phyloP scores from a whole-genome alignment of 2,329 filamentous ascomycete species.

The Pyrenophora seminiperda region DNA sequence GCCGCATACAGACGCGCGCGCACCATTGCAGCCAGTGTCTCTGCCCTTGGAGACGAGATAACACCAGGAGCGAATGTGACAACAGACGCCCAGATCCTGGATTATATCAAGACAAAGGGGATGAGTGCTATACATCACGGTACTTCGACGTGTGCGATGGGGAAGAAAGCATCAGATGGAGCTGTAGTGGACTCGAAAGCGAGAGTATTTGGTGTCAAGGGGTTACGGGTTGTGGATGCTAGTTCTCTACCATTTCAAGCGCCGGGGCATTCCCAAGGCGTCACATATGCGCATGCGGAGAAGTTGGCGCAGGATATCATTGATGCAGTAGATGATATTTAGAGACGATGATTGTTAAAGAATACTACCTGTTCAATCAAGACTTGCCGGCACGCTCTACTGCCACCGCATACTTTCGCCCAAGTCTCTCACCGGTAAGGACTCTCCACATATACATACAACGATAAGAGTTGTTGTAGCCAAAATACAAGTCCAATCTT shows the following conservation, averaged over 20 bases:
- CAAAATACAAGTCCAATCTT: too few relatives aligned
- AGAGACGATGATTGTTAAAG: neutral
- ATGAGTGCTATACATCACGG: constrained; percentile 11
- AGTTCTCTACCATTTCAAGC: constrained; percentile 9
- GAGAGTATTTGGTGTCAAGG: constrained; percentile 10
- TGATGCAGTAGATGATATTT: neutral
- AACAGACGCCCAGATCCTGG: constrained; percentile 7
- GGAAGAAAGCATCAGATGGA: neutral
- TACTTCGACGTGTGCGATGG: constrained; percentile 7
- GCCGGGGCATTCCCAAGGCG: constrained; percentile 9
- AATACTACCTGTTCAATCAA: too few relatives aligned
- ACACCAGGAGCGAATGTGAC: constrained; percentile 9
- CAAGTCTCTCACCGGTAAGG: too few relatives aligned
- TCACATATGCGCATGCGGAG: constrained; percentile 12
- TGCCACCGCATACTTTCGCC: too few relatives aligned
- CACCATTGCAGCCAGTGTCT: constrained; percentile 6
- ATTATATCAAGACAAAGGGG: constrained; percentile 8
- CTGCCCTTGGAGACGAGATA: constrained; percentile 10
- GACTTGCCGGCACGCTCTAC: too few relatives aligned
- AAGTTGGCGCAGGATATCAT: constrained; percentile 10
- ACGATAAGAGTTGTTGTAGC: too few relatives aligned
- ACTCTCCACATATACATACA: too few relatives aligned
- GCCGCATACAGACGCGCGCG: constrained; percentile 11
- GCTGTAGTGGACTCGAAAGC: constrained; percentile 12
- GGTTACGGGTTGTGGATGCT: constrained; percentile 9